Evolutionary conservation across 148 eudicot species (phyloP).

Genomic region (Nepenthes gracilis): DNA sequence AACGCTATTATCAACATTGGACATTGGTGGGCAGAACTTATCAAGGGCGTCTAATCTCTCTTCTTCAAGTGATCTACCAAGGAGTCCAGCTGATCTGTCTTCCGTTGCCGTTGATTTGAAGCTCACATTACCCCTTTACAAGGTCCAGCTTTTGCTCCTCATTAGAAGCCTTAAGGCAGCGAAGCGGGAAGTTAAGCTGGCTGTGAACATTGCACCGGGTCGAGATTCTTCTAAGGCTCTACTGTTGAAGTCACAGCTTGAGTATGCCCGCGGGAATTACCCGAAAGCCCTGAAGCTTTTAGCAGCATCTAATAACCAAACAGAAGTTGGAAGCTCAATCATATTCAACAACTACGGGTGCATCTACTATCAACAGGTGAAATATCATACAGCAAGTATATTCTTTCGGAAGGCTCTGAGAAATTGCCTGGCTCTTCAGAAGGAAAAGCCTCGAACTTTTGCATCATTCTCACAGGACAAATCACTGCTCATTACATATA

Average conservation of each 20-base stretch:
- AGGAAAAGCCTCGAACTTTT: conserved; percentile 65
- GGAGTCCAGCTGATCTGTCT: conserved; percentile 43
- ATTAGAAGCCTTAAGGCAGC: conserved; percentile 83
- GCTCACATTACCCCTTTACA: conserved; percentile 76
- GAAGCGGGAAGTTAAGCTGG: conserved; percentile 80
- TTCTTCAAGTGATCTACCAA: conserved; percentile 33
- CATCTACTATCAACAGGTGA: conserved; percentile 68
- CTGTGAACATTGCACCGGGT: conserved; percentile 74
- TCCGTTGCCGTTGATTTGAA: conserved; percentile 51
- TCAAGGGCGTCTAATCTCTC: conserved; percentile 40
- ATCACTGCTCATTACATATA: conserved; percentile 57
- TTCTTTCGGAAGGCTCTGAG: conserved; percentile 74
- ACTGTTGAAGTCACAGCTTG: conserved; percentile 83
- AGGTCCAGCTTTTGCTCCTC: conserved; percentile 61
- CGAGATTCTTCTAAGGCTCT: conserved; percentile 78
- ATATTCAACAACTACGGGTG: conserved; percentile 84
- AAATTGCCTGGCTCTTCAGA: conserved; percentile 39
- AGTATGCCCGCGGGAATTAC: conserved; percentile 78
- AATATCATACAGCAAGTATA: conserved; percentile 55
- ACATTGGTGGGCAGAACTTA: conserved; percentile 48
- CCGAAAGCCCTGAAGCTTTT: conserved; percentile 80
- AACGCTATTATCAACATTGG: conserved; percentile 57
- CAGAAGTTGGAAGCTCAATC: conserved; percentile 54
- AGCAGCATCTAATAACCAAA: conserved; percentile 59
- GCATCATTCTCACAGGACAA: conserved; percentile 65